Conservation (phyloP, 2,329 filamentous ascomycete genomes). For the Thelonectria discophora region DNA sequence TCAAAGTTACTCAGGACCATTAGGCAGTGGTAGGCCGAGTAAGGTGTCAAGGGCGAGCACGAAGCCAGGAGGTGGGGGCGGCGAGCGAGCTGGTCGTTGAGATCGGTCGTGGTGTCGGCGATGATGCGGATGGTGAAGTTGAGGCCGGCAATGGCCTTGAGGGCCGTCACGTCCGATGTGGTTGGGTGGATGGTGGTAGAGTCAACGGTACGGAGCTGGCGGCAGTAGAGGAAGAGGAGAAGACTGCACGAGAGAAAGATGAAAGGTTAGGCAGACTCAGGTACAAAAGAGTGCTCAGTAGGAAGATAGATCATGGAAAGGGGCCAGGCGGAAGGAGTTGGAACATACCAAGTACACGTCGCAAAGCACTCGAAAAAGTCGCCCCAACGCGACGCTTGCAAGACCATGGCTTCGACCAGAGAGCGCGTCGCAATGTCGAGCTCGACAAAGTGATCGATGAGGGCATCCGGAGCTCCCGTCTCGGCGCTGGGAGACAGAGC, state of each 20-base stretch:
- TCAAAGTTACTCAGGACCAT: slow-evolving; percentile 47
- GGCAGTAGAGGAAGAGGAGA: slow-evolving; percentile 48
- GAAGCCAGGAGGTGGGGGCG: slow-evolving; percentile 45
- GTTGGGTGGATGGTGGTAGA: slow-evolving; percentile 34
- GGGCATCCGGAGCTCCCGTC: slow-evolving; percentile 30
- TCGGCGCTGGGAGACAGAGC: slow-evolving; percentile 39
- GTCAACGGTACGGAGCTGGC: slow-evolving; percentile 43
- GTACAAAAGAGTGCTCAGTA: no score
- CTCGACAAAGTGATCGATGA: slow-evolving; percentile 43
- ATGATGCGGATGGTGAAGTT: slow-evolving; percentile 51
- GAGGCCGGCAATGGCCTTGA: slow-evolving; percentile 48
- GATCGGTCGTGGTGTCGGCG: slow-evolving; percentile 47
- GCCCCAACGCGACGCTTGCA: slow-evolving; percentile 46
- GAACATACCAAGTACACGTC: slow-evolving; percentile 46
- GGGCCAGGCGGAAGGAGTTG: background rate
- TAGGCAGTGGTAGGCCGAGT: slow-evolving; percentile 48
- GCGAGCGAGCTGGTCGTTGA: slow-evolving; percentile 46
- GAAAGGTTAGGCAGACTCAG: background rate
- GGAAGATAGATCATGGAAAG: background rate
- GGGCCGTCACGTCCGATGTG: slow-evolving; percentile 43
- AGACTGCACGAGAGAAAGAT: slow-evolving; percentile 33
- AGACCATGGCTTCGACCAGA: slow-evolving; percentile 47
- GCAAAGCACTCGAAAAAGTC: slow-evolving; percentile 49
- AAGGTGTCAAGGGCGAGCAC: slow-evolving; percentile 48
- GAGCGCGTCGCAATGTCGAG: slow-evolving; percentile 45